Evolutionary conservation across 2,329 filamentous ascomycete species (phyloP).

Genomic region (Penicillium sp.): DNA sequence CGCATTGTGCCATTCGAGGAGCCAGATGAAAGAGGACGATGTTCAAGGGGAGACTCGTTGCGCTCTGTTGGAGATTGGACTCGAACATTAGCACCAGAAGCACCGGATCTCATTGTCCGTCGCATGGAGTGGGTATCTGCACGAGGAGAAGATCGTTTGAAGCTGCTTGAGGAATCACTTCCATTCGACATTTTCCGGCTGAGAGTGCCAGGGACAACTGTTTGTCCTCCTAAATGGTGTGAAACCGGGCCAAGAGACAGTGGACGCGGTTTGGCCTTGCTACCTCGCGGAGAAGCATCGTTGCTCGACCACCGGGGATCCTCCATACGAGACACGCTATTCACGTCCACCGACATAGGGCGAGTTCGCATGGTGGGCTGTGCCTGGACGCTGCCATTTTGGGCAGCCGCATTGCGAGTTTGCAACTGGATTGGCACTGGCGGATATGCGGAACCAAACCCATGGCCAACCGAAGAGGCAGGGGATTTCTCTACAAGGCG

Average conservation of each 20-base stretch:
- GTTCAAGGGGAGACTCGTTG: constrained; percentile 62
- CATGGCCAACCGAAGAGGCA: constrained; percentile 14
- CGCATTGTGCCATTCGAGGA: constrained; percentile 46
- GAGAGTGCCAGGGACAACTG: constrained; percentile 32
- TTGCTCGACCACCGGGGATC: constrained; percentile 13
- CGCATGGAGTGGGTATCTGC: constrained; percentile 63
- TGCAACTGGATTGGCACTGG: constrained; percentile 14
- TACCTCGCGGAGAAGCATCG: constrained; percentile 1
- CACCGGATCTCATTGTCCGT: constrained; percentile 66
- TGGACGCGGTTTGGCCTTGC: constrained; percentile 20
- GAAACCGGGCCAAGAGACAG: constrained; percentile 26
- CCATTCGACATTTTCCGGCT: constrained; percentile 62
- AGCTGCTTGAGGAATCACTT: constrained; percentile 73
- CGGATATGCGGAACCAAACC: constrained; percentile 21
- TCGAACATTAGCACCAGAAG: constrained; percentile 33
- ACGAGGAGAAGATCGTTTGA: constrained; percentile 60
- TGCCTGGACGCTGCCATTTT: constrained; percentile 13
- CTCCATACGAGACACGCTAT: constrained; percentile 8
- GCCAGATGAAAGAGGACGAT: constrained; percentile 47
- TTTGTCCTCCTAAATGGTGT: constrained; percentile 11
- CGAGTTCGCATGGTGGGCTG: constrained; percentile 17
- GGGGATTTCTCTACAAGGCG: constrained; percentile 22
- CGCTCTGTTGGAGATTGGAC: constrained; percentile 42
- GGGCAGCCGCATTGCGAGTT: background rate
- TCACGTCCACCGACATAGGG: constrained; percentile 22